Conservation (phyloP, 768 basidiomycete species). For the Kwoniella europaea region DNA sequence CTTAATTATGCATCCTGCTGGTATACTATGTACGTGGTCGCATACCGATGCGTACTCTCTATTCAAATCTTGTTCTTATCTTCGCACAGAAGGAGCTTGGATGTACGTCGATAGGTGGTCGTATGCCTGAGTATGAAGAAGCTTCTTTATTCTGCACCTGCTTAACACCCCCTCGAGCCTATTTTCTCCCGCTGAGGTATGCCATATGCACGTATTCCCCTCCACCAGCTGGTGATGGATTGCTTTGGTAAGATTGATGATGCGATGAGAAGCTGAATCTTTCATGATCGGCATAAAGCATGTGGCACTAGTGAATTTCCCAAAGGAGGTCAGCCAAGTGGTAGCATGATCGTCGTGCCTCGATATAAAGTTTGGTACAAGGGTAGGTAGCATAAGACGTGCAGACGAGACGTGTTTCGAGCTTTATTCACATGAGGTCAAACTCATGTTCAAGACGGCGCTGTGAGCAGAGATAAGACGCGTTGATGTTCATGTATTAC, state of each 20-base stretch:
- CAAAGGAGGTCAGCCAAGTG: not conserved
- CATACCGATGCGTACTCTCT: too few relatives aligned
- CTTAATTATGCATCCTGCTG: too few relatives aligned
- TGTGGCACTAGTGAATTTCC: too few relatives aligned
- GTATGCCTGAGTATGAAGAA: not conserved
- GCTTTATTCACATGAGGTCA: constrained; percentile 1
- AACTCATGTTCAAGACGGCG: not conserved
- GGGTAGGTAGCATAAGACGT: not conserved
- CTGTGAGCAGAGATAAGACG: not conserved
- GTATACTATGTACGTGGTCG: too few relatives aligned
- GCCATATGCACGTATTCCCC: too few relatives aligned
- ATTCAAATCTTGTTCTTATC: too few relatives aligned
- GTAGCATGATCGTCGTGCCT: not conserved
- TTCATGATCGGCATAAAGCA: too few relatives aligned
- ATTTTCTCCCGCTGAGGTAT: not conserved
- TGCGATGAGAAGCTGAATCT: too few relatives aligned
- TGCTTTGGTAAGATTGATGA: too few relatives aligned
- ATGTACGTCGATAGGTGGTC: not conserved
- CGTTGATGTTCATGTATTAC: not conserved
- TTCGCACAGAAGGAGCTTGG: too few relatives aligned
- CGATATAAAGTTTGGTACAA: not conserved
- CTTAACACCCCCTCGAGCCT: not conserved
- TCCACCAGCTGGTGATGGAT: too few relatives aligned
- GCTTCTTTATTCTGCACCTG: constrained; percentile 3
- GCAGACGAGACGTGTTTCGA: not conserved